phyloP scores from a whole-genome alignment of 352 stramenopile genomes.

The Phytophthora citricola region DNA sequence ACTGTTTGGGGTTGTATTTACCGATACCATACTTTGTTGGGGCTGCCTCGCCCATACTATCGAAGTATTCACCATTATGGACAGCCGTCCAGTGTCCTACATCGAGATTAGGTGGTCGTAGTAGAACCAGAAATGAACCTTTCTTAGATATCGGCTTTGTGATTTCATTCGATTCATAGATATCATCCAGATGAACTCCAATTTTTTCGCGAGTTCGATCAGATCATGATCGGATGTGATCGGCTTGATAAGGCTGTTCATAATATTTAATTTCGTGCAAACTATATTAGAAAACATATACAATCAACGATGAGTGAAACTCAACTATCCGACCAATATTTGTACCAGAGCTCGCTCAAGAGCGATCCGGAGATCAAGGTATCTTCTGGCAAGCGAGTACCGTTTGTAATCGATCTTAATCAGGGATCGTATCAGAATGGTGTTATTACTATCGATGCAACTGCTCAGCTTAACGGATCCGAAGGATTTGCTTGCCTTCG shows the following conservation, averaged over 20 bases:
- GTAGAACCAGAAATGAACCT: conserved; percentile 19
- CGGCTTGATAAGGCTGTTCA: neutral
- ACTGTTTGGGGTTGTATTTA: conserved; percentile 23
- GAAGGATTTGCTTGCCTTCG: conserved; percentile 12
- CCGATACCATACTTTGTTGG: conserved; percentile 15
- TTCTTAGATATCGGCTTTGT: neutral
- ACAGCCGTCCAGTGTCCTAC: conserved; percentile 24
- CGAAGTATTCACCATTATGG: conserved; percentile 21
- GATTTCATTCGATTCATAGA: conserved; percentile 25
- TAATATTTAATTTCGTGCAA: conserved; percentile 14
- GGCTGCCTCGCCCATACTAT: conserved; percentile 23
- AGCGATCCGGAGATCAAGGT: neutral
- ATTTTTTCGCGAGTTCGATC: conserved; percentile 13
- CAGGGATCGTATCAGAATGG: conserved; percentile 18
- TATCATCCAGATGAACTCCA: conserved; percentile 3
- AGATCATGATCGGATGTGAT: conserved; percentile 17
- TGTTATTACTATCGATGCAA: conserved; percentile 19
- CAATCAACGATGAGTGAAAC: conserved; percentile 16
- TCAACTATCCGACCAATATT: conserved; percentile 18
- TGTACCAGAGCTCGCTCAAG: conserved; percentile 15
- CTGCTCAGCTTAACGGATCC: conserved; percentile 8
- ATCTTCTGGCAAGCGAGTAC: neutral
- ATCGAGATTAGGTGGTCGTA: conserved; percentile 7
- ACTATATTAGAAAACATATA: conserved; percentile 21
- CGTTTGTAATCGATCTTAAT: conserved; percentile 13